Conservation (phyloP, 164 flowering plant genomes). For the Vitis labrusca region DNA sequence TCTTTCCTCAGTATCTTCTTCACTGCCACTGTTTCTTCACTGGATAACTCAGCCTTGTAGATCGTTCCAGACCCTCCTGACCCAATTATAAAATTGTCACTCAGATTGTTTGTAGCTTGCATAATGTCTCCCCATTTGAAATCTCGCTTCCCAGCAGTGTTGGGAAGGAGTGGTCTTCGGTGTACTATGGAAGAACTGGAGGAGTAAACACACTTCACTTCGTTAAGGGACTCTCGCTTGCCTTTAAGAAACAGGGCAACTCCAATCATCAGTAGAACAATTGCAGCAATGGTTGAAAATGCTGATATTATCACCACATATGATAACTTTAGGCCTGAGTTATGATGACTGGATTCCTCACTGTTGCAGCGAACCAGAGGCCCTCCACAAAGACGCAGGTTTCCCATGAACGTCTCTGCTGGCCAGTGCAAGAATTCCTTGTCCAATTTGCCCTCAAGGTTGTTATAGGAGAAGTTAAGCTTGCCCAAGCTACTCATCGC, state of each 20-base stretch:
- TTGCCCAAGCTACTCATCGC: constrained; percentile 80
- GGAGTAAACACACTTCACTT: constrained; percentile 45
- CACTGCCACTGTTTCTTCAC: constrained; percentile 81
- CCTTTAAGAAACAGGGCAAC: constrained; percentile 37
- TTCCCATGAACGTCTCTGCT: constrained; percentile 62
- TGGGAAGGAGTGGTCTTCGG: constrained; percentile 44
- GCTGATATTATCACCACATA: constrained; percentile 53
- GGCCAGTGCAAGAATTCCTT: constrained; percentile 73
- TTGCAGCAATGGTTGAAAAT: constrained; percentile 42
- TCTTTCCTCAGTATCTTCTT: constrained; percentile 75
- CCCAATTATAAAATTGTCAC: constrained; percentile 76
- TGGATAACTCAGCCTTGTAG: constrained; percentile 68
- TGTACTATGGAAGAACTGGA: constrained; percentile 66
- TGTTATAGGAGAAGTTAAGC: constrained; percentile 80
- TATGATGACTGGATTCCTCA: constrained; percentile 5
- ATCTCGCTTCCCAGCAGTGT: constrained; percentile 43
- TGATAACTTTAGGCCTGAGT: constrained; percentile 26
- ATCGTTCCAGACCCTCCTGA: constrained; percentile 91
- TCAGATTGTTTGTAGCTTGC: constrained; percentile 80
- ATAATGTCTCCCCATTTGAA: constrained; percentile 83
- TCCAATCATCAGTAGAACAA: constrained; percentile 42
- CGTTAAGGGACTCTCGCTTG: constrained; percentile 32
- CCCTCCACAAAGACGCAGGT: constrained; percentile 67
- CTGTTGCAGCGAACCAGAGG: constrained; percentile 52
- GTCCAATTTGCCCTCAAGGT: constrained; percentile 68